Conservation (phyloP, 805 yeast genomes). For the Nakazawaea holstii region DNA sequence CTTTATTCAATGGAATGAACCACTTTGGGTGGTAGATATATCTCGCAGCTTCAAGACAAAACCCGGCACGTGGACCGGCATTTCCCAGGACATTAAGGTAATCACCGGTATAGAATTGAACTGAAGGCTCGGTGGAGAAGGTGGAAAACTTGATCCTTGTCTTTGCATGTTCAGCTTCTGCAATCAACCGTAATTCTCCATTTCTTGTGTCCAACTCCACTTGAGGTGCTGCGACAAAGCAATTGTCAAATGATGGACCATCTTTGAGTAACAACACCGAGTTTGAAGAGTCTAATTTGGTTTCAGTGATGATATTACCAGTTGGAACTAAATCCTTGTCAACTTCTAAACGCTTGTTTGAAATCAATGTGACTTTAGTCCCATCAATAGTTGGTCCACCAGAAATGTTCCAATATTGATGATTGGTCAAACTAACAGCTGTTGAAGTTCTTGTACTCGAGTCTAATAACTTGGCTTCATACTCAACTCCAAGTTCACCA, state of each 20-base stretch:
- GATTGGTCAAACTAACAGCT: constrained; percentile 55
- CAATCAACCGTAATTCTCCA: constrained; percentile 27
- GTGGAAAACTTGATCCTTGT: constrained; percentile 36
- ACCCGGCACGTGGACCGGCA: constrained; percentile 39
- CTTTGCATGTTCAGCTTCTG: constrained; percentile 40
- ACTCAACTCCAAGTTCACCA: constrained; percentile 43
- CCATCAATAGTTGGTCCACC: constrained; percentile 26
- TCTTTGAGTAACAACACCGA: constrained; percentile 16
- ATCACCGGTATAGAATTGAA: constrained; percentile 63
- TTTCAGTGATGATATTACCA: constrained; percentile 31
- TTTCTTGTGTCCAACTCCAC: constrained; percentile 43
- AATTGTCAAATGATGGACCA: constrained; percentile 39
- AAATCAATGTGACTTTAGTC: constrained; percentile 30
- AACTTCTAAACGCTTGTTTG: constrained; percentile 37
- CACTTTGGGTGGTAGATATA: constrained; percentile 55
- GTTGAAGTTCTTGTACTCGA: constrained; percentile 34
- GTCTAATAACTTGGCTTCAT: constrained; percentile 31
- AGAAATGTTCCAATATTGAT: constrained; percentile 52
- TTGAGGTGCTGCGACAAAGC: constrained; percentile 34
- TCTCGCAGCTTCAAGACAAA: constrained; percentile 60
- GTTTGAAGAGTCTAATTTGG: constrained; percentile 18
- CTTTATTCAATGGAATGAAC: constrained; percentile 36
- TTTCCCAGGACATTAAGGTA: constrained; percentile 31
- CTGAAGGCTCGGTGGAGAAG: constrained; percentile 58
- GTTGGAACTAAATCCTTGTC: constrained; percentile 38